Percentiles rank a stretch among this genome's conserved stretches.
Evolutionary conservation across 305 asterid species (phyloP).

Genomic region (Euphrasia arctica): DNA sequence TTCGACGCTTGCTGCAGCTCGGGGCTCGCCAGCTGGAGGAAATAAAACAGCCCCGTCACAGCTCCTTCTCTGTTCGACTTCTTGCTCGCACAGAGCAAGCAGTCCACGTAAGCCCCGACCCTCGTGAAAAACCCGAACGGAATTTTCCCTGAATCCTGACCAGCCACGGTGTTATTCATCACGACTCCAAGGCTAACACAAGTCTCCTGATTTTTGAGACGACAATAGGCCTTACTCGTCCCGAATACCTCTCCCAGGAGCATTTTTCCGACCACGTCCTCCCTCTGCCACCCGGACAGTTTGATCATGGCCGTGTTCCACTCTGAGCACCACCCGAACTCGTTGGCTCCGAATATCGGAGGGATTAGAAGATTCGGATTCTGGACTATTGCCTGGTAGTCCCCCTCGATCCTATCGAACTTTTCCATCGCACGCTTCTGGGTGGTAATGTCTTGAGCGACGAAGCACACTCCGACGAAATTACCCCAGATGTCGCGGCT

Average conservation of each 20-base stretch:
- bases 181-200: conserved; percentile 74
- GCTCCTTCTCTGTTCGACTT: conserved; percentile 65
- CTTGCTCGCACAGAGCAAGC: conserved; percentile 73
- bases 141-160: conserved; percentile 63
- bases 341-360: conserved; percentile 92
- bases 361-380: conserved; percentile 88
- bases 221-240: conserved; percentile 50
- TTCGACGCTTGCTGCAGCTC: conserved; percentile 80
- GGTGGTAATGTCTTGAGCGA: conserved; percentile 87
- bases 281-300: conserved; percentile 69
- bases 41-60: conserved; percentile 78
- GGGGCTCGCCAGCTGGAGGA: conserved; percentile 86
- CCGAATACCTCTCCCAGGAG: conserved; percentile 92
- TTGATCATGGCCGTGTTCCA: conserved; percentile 93
- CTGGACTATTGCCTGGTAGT: conserved; percentile 78
- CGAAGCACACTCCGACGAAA: conserved; percentile 81
- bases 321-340: conserved; percentile 92
- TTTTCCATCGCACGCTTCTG: conserved; percentile 87
- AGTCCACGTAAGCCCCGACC: conserved; percentile 62
- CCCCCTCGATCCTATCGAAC: conserved; percentile 88
- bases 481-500: conserved; percentile 75
- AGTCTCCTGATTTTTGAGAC: conserved; percentile 75
- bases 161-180: conserved; percentile 69
- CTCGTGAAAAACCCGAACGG: conserved; percentile 67
- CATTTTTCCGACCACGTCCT: conserved; percentile 77